Evolutionary conservation across 306 rosid species (phyloP).

Genomic region (Prunus campanulata): DNA sequence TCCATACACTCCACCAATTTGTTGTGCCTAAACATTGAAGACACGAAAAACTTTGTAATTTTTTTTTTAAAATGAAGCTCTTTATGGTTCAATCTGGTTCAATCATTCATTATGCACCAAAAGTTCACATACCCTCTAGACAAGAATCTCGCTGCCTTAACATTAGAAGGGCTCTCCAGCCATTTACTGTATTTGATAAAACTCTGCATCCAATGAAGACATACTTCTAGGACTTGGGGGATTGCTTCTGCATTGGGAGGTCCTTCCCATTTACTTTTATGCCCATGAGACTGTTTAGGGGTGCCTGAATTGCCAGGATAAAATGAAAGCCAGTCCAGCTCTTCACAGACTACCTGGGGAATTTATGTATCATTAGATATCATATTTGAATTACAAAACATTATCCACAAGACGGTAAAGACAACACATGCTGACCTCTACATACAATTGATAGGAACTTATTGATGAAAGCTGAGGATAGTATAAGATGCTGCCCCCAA

Average conservation of each 20-base stretch:
- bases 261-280: conserved; percentile 60
- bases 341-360: conserved; percentile 95
- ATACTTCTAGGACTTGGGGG: conserved; percentile 67
- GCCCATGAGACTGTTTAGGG: conserved; percentile 57
- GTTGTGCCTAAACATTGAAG: conserved; percentile 61
- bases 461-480: conserved; percentile 97
- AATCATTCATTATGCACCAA: conserved; percentile 18
- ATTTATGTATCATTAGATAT: conserved; percentile 25
- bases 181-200: conserved; percentile 91
- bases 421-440: conserved; percentile 70
- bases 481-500: conserved; percentile 91
- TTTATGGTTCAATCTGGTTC: conserved; percentile 23
- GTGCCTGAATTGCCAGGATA: conserved; percentile 62
- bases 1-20: conserved; percentile 74
- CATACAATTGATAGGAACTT: conserved; percentile 91
- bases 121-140: conserved; percentile 77
- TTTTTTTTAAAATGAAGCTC: conserved; percentile 19
- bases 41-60: conserved; percentile 9
- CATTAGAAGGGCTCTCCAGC: conserved; percentile 86
- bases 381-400: conserved; percentile 24
- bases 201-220: conserved; percentile 95
- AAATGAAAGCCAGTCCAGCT: conserved; percentile 96
- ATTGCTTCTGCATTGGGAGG: conserved; percentile 84
- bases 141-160: conserved; percentile 85
- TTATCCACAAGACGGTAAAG: conserved; percentile 14